Evolutionary conservation across 257 asterid genomes (phyloP).

Genomic region (Forsythia suspensa): DNA sequence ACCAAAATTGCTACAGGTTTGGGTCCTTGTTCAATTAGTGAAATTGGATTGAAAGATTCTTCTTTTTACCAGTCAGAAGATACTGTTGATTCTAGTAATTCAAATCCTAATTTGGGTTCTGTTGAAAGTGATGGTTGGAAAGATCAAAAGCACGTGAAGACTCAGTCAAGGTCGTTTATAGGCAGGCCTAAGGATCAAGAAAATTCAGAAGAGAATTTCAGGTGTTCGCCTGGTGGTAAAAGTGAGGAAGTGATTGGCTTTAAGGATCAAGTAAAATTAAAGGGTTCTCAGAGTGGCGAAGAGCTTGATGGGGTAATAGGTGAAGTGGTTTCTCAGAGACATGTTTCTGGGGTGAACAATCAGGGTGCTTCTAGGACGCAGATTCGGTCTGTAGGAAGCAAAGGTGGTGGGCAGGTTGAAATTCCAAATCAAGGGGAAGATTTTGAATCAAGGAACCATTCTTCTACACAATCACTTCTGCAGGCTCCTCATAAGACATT

Average conservation of each 20-base stretch:
- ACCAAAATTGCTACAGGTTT: conserved; percentile 36
- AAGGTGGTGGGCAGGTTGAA: conserved; percentile 36
- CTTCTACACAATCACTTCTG: conserved; percentile 31
- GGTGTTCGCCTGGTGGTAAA: conserved; percentile 29
- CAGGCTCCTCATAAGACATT: conserved; percentile 37
- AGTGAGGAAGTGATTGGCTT: conserved; percentile 3
- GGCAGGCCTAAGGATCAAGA: conserved; percentile 41
- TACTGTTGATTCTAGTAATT: conserved; percentile 31
- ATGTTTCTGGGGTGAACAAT: conserved; percentile 33
- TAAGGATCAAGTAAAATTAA: conserved; percentile 23
- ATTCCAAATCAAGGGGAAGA: conserved; percentile 41
- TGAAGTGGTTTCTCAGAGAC: conserved; percentile 24
- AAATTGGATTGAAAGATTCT: conserved; percentile 33
- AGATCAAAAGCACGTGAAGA: conserved; percentile 38
- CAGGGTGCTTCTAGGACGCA: conserved; percentile 32
- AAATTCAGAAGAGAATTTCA: conserved; percentile 35
- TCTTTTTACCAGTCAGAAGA: conserved; percentile 40
- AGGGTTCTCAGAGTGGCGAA: conserved; percentile 16
- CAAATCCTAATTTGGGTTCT: conserved; percentile 28
- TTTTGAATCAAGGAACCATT: conserved; percentile 31
- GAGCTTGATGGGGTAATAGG: conserved; percentile 25
- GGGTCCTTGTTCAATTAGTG: conserved; percentile 14
- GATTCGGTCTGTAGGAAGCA: conserved; percentile 25
- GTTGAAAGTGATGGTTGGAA: conserved; percentile 42
- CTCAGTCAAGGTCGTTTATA: conserved; percentile 42